Evolutionary conservation across 1,284 basidiomycete genomes (phyloP).

Genomic region (Golubevia pallescens): DNA sequence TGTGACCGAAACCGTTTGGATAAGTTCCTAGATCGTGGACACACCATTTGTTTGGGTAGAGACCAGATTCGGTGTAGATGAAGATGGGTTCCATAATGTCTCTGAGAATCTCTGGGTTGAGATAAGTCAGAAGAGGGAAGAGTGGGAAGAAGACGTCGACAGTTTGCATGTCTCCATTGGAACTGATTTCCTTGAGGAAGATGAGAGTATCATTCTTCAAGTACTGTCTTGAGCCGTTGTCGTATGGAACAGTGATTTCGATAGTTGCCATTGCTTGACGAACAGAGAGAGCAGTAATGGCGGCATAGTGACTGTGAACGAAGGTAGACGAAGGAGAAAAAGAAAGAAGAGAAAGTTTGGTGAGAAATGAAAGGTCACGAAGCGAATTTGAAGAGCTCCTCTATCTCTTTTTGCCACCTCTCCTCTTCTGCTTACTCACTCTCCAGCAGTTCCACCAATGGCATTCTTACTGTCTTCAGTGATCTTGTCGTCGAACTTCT

Average conservation of each 20-base stretch:
- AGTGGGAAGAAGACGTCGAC: constrained; percentile 58
- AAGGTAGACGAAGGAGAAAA: background rate
- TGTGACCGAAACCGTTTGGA: constrained; percentile 46
- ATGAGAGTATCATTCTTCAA: constrained; percentile 42
- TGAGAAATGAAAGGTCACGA: constrained; percentile 5
- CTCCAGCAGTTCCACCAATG: constrained; percentile 35
- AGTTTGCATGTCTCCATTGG: constrained; percentile 56
- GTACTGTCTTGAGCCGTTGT: constrained; percentile 16
- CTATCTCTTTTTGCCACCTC: too few species aligned
- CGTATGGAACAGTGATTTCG: constrained; percentile 45
- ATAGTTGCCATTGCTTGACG: constrained; percentile 50
- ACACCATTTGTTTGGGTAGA: constrained; percentile 61
- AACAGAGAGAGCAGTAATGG: constrained; percentile 46
- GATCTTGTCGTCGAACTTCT: constrained; percentile 39
- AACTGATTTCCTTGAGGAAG: constrained; percentile 58
- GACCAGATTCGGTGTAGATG: constrained; percentile 52
- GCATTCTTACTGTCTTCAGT: constrained; percentile 35
- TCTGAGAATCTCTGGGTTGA: constrained; percentile 45
- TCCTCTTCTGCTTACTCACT: background rate
- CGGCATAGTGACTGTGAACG: constrained; percentile 29
- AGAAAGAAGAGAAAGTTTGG: constrained; percentile 12
- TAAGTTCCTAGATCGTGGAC: constrained; percentile 54
- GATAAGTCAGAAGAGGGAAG: constrained; percentile 50
- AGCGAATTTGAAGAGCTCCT: background rate
- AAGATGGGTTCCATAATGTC: constrained; percentile 53